Evolutionary conservation across 768 basidiomycete species (phyloP).

Genomic region (Lactifluus subvellereus): DNA sequence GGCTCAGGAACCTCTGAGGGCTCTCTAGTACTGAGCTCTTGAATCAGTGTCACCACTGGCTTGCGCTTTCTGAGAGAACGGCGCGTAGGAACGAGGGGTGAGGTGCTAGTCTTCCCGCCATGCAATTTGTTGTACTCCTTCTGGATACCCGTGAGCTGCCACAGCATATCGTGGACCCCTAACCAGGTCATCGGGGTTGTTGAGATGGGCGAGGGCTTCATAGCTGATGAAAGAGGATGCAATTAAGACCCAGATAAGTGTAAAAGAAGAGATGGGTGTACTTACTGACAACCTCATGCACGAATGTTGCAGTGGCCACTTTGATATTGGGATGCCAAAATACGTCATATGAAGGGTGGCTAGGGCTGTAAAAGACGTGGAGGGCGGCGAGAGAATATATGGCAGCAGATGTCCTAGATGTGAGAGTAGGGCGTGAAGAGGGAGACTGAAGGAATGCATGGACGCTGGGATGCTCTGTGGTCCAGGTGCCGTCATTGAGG

Average conservation of each 20-base stretch:
- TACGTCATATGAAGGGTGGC: slow-evolving; percentile 20
- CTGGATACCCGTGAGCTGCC: slow-evolving; percentile 23
- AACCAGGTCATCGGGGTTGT: slow-evolving; percentile 22
- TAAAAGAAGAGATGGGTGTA: not conserved
- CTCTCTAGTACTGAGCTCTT: slow-evolving; percentile 11
- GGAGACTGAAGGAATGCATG: slow-evolving; percentile 18
- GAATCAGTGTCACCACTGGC: slow-evolving; percentile 6
- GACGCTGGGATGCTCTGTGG: slow-evolving; percentile 20
- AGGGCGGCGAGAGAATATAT: slow-evolving; percentile 24
- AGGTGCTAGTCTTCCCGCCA: not conserved
- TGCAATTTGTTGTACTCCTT: slow-evolving; percentile 20
- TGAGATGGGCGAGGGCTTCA: slow-evolving; percentile 15
- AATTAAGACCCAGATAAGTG: not conserved
- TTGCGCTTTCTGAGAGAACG: slow-evolving; percentile 23
- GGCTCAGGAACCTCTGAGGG: slow-evolving; percentile 18
- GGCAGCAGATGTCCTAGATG: slow-evolving; percentile 12
- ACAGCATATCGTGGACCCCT: slow-evolving; percentile 22
- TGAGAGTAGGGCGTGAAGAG: slow-evolving; percentile 11
- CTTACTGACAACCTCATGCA: slow-evolving; percentile 22
- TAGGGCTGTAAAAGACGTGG: slow-evolving; percentile 19
- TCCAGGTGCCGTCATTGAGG: slow-evolving; percentile 24
- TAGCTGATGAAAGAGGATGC: slow-evolving; percentile 3
- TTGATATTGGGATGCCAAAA: slow-evolving; percentile 22
- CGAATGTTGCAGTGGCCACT: slow-evolving; percentile 16
- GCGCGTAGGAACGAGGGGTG: slow-evolving; percentile 14